Percentiles rank a stretch among this genome's conserved stretches.
Evolutionary conservation across 257 asterid genomes (phyloP).

Genomic region (Lantana camara): DNA sequence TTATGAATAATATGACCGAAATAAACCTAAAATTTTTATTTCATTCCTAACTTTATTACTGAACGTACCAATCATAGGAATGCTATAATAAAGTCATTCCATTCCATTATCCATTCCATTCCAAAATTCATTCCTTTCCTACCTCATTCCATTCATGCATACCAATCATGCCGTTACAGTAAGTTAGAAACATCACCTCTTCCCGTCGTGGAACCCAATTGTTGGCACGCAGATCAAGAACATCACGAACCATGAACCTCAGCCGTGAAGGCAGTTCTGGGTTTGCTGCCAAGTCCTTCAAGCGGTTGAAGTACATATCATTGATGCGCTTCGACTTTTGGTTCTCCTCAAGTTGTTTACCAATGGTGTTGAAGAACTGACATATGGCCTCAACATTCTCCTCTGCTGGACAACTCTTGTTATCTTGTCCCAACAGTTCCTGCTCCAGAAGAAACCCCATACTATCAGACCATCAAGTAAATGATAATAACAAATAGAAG

Average conservation of each 20-base stretch:
- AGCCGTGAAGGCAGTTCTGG: slow-evolving; percentile 79
- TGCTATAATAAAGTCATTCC: no score
- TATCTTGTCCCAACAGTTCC: slow-evolving; percentile 83
- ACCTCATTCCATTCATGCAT: no score
- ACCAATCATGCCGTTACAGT: no score
- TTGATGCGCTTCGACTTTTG: slow-evolving; percentile 74
- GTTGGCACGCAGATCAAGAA: slow-evolving; percentile 77
- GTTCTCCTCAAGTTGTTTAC: slow-evolving; percentile 89
- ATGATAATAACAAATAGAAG: neutral
- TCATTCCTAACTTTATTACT: no score
- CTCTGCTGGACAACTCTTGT: slow-evolving; percentile 78
- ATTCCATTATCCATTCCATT: no score
- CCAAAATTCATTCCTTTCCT: no score
- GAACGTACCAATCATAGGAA: no score
- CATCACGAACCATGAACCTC: slow-evolving; percentile 86
- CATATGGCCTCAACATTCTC: slow-evolving; percentile 99
- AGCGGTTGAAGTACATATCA: slow-evolving; percentile 65
- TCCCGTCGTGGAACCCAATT: slow-evolving; percentile 96
- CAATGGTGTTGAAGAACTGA: slow-evolving; percentile 91
- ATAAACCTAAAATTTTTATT: no score
- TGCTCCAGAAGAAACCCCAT: slow-evolving; percentile 35
- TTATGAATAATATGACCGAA: no score
- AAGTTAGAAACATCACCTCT: slow-evolving; percentile 67
- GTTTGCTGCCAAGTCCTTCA: slow-evolving; percentile 77
- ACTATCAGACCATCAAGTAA: slow-evolving; percentile 18